Conservation (phyloP, 169 alveolate genomes). For the Plasmodium gonderi region DNA sequence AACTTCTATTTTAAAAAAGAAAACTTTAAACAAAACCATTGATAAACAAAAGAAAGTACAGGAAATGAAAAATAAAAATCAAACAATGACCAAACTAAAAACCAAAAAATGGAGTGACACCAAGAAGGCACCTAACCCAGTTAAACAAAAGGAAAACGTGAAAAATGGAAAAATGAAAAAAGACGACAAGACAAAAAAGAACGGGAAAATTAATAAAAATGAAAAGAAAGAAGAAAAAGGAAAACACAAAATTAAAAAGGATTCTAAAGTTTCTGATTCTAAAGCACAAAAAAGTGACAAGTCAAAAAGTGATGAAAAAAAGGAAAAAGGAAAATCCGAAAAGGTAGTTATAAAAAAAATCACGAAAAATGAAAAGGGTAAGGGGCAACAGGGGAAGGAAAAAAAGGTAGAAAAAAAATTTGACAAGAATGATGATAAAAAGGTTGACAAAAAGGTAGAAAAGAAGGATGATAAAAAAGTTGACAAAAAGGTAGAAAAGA, state of each 20-base stretch:
- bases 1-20: slow-evolving; percentile 44
- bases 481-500: neutral
- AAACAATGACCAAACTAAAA: neutral
- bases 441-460: neutral
- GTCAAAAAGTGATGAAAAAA: neutral
- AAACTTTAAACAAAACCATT: slow-evolving; percentile 28
- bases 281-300: slow-evolving; percentile 6
- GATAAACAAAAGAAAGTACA: slow-evolving; percentile 31
- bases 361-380: neutral
- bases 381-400: neutral
- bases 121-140: neutral
- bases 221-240: slow-evolving; percentile 1
- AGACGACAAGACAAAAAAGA: slow-evolving; percentile 24
- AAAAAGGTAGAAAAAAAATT: slow-evolving; percentile 10
- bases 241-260: slow-evolving; percentile 20
- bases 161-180: slow-evolving; percentile 35
- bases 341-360: neutral
- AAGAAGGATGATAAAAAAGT: slow-evolving; percentile 9
- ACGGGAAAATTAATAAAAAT: slow-evolving; percentile 1
- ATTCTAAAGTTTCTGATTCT: neutral
- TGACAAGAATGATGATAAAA: slow-evolving; percentile 26
- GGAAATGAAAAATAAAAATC: slow-evolving; percentile 24
- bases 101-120: neutral
- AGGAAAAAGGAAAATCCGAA: neutral
- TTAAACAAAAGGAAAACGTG: slow-evolving; percentile 9